Evolutionary conservation across 106 monocot genomes (phyloP).

Genomic region (Ottelia alismoides): DNA sequence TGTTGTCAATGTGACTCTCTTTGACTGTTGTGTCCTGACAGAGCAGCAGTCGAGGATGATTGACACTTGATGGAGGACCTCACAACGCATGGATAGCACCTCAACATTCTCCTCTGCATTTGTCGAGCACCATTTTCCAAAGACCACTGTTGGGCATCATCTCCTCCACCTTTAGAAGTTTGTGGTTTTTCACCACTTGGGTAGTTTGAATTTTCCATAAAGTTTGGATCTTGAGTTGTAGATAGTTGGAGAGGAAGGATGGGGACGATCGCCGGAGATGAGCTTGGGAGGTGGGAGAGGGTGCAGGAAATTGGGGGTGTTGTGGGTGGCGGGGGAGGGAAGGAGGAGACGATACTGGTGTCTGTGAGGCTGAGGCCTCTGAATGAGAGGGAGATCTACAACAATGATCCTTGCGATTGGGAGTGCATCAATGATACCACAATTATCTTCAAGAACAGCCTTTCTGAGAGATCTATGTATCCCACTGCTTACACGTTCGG

Average conservation of each 20-base stretch:
- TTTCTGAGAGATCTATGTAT: conserved; percentile 46
- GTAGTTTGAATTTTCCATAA: too few relatives aligned
- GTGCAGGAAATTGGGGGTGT: conserved; percentile 7
- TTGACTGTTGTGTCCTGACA: too few relatives aligned
- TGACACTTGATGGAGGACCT: too few relatives aligned
- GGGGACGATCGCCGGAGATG: conserved; percentile 59
- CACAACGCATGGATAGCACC: too few relatives aligned
- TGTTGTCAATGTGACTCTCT: too few relatives aligned
- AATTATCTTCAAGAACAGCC: conserved; percentile 49
- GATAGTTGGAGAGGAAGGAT: conserved; percentile 9
- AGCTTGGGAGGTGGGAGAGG: conserved; percentile 30
- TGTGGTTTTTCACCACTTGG: too few relatives aligned
- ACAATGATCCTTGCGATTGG: conserved; percentile 66
- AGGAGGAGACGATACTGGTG: conserved; percentile 74
- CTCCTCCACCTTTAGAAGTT: too few relatives aligned
- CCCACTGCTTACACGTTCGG: conserved; percentile 83
- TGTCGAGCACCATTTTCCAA: too few relatives aligned
- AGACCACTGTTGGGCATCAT: too few relatives aligned
- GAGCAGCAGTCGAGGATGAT: too few relatives aligned
- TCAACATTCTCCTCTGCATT: too few relatives aligned
- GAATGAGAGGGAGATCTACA: conserved; percentile 54
- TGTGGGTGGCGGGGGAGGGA: conserved; percentile 12
- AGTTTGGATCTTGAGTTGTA: conserved; percentile 5
- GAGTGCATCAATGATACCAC: conserved; percentile 83
- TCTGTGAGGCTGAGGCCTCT: conserved; percentile 89